phyloP scores from a whole-genome alignment of 1,284 basidiomycete genomes.

The Apiotrichum mycotoxinovorans region DNA sequence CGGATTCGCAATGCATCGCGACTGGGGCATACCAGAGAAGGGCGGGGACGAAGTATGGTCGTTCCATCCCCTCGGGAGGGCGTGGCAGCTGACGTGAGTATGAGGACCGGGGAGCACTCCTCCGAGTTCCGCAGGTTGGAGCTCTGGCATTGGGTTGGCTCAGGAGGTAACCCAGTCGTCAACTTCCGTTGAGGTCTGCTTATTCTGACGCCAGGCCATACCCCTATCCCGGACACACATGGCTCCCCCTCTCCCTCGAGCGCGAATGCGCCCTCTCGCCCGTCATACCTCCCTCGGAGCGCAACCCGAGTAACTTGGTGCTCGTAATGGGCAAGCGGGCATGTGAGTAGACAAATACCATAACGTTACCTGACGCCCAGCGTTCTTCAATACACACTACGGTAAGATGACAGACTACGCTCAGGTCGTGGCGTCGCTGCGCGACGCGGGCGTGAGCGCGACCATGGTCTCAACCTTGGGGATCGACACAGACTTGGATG shows the following conservation, averaged over 20 bases:
- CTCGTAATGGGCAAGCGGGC: conserved; percentile 4
- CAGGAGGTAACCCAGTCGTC: not conserved
- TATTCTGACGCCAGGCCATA: conserved; percentile 12
- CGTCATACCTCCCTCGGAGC: conserved; percentile 7
- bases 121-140: no score
- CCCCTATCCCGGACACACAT: conserved; percentile 18
- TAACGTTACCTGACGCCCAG: no score
- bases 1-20: not conserved
- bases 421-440: not conserved
- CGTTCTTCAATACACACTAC: no score
- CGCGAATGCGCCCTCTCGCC: conserved; percentile 31
- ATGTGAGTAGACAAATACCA: not conserved
- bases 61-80: conserved; percentile 6
- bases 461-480: not conserved
- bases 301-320: conserved; percentile 11
- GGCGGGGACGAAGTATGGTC: conserved; percentile 8
- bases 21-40: not conserved
- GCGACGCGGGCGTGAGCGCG: not conserved
- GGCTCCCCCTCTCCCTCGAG: conserved; percentile 39
- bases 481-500: conserved; percentile 18
- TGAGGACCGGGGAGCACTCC: no score
- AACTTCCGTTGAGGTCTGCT: not conserved
- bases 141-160: no score
- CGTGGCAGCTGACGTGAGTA: conserved; percentile 5
- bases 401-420: not conserved